Conservation (phyloP, 2,329 filamentous ascomycete genomes). For the Thielaviopsis cerberus region DNA sequence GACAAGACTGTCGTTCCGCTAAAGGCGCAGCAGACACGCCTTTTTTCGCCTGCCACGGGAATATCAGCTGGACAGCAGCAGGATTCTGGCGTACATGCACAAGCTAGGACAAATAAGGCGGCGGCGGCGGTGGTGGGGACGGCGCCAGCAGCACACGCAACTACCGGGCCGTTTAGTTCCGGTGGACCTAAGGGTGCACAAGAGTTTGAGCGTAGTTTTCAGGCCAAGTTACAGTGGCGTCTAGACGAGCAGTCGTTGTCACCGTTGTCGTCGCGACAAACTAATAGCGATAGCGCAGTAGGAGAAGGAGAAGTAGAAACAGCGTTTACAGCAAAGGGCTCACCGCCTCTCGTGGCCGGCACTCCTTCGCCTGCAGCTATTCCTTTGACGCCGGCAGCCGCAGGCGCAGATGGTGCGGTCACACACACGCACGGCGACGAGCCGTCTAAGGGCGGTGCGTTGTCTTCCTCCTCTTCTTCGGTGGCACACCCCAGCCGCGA, state of each 20-base stretch:
- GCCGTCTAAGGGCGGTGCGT: too few relatives aligned
- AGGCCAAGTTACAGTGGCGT: constrained; percentile 34
- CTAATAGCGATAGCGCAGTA: too few relatives aligned
- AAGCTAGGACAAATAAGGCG: background rate
- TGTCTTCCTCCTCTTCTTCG: background rate
- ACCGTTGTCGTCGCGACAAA: constrained; percentile 17
- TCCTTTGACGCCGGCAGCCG: constrained; percentile 1
- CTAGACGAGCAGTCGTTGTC: constrained; percentile 24
- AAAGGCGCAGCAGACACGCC: background rate
- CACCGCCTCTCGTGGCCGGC: background rate
- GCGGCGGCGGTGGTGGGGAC: background rate
- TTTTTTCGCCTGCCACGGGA: background rate
- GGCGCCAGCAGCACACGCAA: background rate
- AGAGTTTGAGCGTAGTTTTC: constrained; percentile 27
- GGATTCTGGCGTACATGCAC: background rate
- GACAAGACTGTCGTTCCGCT: constrained; percentile 2
- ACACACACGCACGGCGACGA: constrained; percentile 8
- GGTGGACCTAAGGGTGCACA: background rate
- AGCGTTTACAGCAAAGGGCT: background rate
- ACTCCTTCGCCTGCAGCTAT: background rate
- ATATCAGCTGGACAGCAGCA: too few relatives aligned
- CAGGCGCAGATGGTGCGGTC: too few relatives aligned
- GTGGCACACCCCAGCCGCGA: background rate
- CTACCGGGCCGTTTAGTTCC: background rate
- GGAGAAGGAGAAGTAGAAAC: background rate